These are phyloP conservation scores for Clavariopsis aquatica DNA, from an alignment of 495 filamentous ascomycete genomes.

Conservation along the genomic window DNA sequence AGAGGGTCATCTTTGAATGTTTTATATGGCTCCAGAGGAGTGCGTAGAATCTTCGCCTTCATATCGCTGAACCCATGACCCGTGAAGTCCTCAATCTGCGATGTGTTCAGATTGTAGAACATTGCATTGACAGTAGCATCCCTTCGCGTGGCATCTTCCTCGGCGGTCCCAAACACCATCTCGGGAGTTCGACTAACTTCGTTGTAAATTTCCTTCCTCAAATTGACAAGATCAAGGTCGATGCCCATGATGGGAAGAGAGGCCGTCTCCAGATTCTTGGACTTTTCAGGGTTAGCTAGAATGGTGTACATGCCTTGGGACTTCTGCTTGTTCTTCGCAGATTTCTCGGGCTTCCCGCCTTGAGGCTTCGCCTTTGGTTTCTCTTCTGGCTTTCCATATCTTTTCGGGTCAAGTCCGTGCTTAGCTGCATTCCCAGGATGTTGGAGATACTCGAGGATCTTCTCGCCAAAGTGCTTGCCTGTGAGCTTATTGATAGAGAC, in stretches of 20 bases:
- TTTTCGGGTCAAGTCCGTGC: conserved; percentile 43
- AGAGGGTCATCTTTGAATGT: conserved; percentile 96
- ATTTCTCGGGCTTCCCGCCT: conserved; percentile 26
- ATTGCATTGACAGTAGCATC: conserved; percentile 95
- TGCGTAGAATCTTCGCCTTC: conserved; percentile 69
- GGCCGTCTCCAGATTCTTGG: conserved; percentile 93
- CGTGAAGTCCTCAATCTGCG: conserved; percentile 80
- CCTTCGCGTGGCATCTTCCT: conserved; percentile 84
- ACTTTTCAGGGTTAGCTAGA: conserved; percentile 87
- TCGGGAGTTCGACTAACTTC: conserved; percentile 83
- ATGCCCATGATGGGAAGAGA: conserved; percentile 82
- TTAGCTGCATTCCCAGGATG: conserved; percentile 47
- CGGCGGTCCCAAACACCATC: conserved; percentile 90
- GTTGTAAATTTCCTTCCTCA: conserved; percentile 86
- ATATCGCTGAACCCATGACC: conserved; percentile 74
- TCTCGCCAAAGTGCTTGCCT: conserved; percentile 73
- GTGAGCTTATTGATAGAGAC: conserved; percentile 95
- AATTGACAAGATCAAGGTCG: conserved; percentile 91
- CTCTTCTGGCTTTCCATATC: conserved; percentile 25
- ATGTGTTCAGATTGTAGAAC: conserved; percentile 87
- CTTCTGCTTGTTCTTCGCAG: conserved; percentile 37
- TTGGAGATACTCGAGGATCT: conserved; percentile 61
- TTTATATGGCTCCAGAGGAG: conserved; percentile 83
- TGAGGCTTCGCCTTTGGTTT: background rate
- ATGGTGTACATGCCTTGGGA: conserved; percentile 49